Evolutionary conservation across 257 asterid species (phyloP), one percentile per base, ranked within the genome.

Genomic region (Thymus quinquecostatus): DNA sequence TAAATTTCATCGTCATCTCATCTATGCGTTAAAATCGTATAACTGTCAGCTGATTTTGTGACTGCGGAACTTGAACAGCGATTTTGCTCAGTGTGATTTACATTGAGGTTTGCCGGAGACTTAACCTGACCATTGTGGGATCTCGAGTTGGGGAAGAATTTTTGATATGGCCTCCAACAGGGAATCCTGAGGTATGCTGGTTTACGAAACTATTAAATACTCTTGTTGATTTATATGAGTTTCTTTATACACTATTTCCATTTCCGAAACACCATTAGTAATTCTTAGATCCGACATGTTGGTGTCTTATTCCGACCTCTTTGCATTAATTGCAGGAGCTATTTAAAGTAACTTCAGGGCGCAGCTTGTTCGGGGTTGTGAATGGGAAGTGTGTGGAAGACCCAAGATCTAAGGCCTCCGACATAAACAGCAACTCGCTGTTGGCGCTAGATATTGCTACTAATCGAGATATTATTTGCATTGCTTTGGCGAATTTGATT

Each of bases 131-230:
- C 50, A 87, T 95, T 70, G 92, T 92, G 72, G 97, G 98, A 77
- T 90, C 99, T 80, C 96, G 91, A 77, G 98, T 95, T 85, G 98
- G 97, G 85, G 99, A 95, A 78, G 98, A 92, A 41, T 95, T 95
- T 82, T 81, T 95, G 82, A 89, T 95, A 78, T 92, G 99, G 99
- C 99, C 98, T 70, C 86, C 79, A 68, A 88, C 96, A 1, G 92
- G 89, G 80, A 87, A 95, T 82, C 99, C 94, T 27, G 98, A 95
- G 98, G 99, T 95, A 70, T 55, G 78, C 48, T 56, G 48, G 63
- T 76, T 21, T 54, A 70, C 12, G 11, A 10, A 73, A 29, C 48
- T 70, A 57, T 28, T 63, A 3, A 48, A 60, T 56, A 3, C 59
- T 14, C 59, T 38, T 6, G 41, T 49, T 53, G 10, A 48, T 10